Conservation (phyloP, 352 stramenopile species). For the Salisapilia sapeloensis region DNA sequence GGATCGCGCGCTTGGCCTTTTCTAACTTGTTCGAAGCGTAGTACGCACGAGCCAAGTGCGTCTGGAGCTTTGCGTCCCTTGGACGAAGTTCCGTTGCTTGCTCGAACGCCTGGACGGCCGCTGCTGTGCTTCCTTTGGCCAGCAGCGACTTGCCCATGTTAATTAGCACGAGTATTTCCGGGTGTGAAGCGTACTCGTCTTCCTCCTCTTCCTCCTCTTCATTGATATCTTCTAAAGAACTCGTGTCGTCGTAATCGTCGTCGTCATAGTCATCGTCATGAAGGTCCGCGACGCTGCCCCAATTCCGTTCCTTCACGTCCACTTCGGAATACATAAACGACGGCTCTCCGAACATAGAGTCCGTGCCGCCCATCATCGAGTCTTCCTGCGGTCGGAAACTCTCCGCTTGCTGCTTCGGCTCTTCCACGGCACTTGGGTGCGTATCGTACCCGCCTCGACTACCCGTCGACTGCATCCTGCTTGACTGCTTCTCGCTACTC, state of each 20-base stretch:
- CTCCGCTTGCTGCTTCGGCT: too few species aligned
- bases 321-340: too few species aligned
- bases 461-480: too few species aligned
- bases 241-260: conserved; percentile 9
- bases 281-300: conserved; percentile 22
- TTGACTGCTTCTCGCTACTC: conserved; percentile 1
- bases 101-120: conserved; percentile 63
- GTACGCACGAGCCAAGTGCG: conserved; percentile 62
- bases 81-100: conserved; percentile 72
- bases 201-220: conserved; percentile 32
- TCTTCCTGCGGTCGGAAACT: too few species aligned
- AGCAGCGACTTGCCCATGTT: conserved; percentile 69
- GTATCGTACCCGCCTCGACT: too few species aligned
- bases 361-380: too few species aligned
- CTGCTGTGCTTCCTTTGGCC: conserved; percentile 59
- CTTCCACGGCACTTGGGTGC: too few species aligned
- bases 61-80: conserved; percentile 48
- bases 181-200: conserved; percentile 33
- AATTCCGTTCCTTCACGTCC: conserved; percentile 14
- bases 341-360: too few species aligned
- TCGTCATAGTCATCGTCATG: conserved; percentile 16
- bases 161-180: conserved; percentile 73
- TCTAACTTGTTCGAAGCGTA: conserved; percentile 77
- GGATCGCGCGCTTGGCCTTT: conserved; percentile 41
- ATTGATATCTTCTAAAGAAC: background rate